Base-by-base conservation (phyloP, 2,329 filamentous ascomycete genomes). In the Dactylellina haptotyla region DNA sequence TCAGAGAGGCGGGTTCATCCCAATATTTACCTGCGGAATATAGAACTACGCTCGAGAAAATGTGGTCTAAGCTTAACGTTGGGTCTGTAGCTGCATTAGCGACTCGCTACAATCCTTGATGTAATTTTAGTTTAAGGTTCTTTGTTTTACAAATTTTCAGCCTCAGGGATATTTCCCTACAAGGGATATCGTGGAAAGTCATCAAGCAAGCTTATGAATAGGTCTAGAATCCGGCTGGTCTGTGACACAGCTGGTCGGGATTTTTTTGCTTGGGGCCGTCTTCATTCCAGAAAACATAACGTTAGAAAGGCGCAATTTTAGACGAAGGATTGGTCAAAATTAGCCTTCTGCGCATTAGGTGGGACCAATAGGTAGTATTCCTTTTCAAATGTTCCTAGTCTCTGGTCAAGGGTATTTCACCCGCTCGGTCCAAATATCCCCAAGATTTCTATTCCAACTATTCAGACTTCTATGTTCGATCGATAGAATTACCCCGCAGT, bases 81-180 rank as follows among this genome's bases (percentile, higher is more conserved):
- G 30, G 9, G 18, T 20, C 63, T 37, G 14, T 6, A 41, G 25
- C 9, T 58, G 63, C 63, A 58, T 67, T 67, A 58, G 51, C 63
- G 63, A 59, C 43, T 67, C 63, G 63, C 51, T 67, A 59, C 63
- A 43, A 23, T 39, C 63, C 63, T 51, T 58, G 59, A 26, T 25
- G 41, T 59, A 67, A 67, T 67, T 67, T 67, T 67, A 67, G 54
- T 51, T 67, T 59, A 58, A 59, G 41, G 32, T 51, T 67, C 37
- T 1, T 39, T 14, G 41, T 67, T 28, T 67, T 67, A 43, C 63
- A 67, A 67, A 67, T 39, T 67, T 67, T 57, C 53, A 67, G 63
- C 63, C 53, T 67, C 63, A 67, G 63, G 53, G 53, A 58, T 67
- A 57, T n/a, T 30, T 16, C 28, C 28, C 10, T 54, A 30, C 23